Evolutionary conservation across 2,329 filamentous ascomycete species (phyloP), one percentile per base, ranked within the genome.

Genomic region (Xenoacremonium recifei): DNA sequence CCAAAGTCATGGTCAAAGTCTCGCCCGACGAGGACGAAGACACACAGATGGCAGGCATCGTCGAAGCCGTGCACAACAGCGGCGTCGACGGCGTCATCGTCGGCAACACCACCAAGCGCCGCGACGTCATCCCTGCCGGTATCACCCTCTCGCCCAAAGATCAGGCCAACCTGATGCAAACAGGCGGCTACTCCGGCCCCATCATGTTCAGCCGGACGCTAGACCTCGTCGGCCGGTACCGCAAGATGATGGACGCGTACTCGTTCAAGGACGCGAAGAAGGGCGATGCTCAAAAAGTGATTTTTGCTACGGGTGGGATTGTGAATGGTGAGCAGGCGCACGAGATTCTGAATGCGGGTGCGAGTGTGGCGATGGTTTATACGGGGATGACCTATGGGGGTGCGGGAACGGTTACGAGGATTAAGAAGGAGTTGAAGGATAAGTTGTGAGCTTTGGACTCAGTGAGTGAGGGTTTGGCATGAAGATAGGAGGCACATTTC

Each of bases 11-110:
- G 89, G 93, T 99, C 58, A 99, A 99, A 72, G 92, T 99, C 16
- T 95, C 89, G 45, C 93, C 93, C 0, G 93, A 99, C 56, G 93
- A 97, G 68, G 89, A 96, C 62, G 82, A 85, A 16, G 83, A 90
- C 39, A 73, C 82, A 42, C 90, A 99, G 63, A 80, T 99, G 47
- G 78, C 84, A 31, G 93, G 91, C 7, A 95, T 99, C 42, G 92
- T 89, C 47, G 80, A 90, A 54, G 91, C 91, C 0, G 84, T 96
- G 11, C 86, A 82, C 73, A 74, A 75, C 53, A 89, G 87, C 46
- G 91, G 91, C 6, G 91, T 97, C 2, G 91, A 96, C 56, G 93
- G 93, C 20, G 82, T 99, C 25, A 96, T 99, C 48, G 92, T 99
- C 4, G 93, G 92, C 10, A 99, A 99, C 71, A 99, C 93, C 0